Percentiles rank a stretch among this genome's conserved stretches.
Conservation (phyloP, 2,329 filamentous ascomycete genomes). For the Diaporthe batatas region DNA sequence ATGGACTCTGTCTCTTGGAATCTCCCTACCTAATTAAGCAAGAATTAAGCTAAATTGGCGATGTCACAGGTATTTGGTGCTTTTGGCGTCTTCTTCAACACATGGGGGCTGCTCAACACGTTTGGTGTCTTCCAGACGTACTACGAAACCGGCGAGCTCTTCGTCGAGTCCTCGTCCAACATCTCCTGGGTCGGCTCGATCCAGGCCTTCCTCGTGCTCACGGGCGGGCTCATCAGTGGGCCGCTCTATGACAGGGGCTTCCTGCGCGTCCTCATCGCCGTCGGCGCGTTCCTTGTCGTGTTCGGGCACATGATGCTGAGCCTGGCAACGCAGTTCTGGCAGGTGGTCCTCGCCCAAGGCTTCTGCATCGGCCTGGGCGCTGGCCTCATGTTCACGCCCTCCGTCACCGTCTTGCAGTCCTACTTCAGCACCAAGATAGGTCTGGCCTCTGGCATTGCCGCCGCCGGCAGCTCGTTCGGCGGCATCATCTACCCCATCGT, state of each 20-base stretch:
- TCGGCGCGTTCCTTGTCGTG: constrained; percentile 57
- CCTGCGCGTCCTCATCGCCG: constrained; percentile 55
- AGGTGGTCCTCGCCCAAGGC: constrained; percentile 60
- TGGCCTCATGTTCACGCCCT: constrained; percentile 56
- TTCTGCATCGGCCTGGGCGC: constrained; percentile 60
- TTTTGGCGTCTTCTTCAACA: constrained; percentile 68
- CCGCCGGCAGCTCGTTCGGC: constrained; percentile 51
- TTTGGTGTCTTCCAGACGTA: constrained; percentile 70
- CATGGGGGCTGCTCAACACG: constrained; percentile 60
- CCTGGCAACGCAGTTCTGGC: constrained; percentile 57
- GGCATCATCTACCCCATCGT: constrained; percentile 53
- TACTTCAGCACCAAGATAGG: constrained; percentile 51
- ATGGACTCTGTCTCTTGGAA: constrained; percentile 30
- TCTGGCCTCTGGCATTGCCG: constrained; percentile 52
- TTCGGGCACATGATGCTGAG: constrained; percentile 61
- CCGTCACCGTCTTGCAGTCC: constrained; percentile 50
- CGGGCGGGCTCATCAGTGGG: constrained; percentile 58
- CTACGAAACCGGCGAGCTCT: constrained; percentile 59
- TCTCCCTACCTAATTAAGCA: too few relatives aligned
- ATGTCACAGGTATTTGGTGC: constrained; percentile 55
- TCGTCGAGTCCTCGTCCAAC: constrained; percentile 47
- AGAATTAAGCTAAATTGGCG: too few relatives aligned
- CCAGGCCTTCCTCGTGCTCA: constrained; percentile 60
- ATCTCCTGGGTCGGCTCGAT: constrained; percentile 63
- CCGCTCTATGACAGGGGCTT: constrained; percentile 63